Evolutionary conservation across 1,284 basidiomycete genomes (phyloP).

Genomic region (Cutaneotrichosporon spelunceum): DNA sequence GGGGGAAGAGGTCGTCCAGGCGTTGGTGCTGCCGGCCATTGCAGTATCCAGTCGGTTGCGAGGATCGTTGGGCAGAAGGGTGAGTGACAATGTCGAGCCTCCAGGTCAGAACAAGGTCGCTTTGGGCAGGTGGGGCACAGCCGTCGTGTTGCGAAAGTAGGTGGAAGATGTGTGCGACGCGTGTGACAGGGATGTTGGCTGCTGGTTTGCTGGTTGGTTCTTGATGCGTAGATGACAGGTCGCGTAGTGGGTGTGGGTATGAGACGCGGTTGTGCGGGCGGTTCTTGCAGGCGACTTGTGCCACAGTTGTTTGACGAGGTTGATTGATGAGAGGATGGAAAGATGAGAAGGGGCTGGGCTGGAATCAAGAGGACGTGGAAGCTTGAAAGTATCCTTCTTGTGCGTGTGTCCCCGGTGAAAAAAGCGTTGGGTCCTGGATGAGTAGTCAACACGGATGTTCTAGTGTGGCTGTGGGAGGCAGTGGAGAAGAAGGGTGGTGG

Average conservation of each 20-base stretch:
- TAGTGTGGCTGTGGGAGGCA: neutral
- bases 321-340: neutral
- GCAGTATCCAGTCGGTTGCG: neutral
- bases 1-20: slow-evolving; percentile 12
- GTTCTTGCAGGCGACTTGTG: neutral
- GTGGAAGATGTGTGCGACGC: neutral
- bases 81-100: neutral
- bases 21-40: slow-evolving; percentile 12
- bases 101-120: neutral
- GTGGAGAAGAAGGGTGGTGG: neutral
- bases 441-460: neutral
- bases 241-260: neutral
- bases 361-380: slow-evolving; percentile 4
- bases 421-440: neutral
- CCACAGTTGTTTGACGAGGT: neutral
- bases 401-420: neutral
- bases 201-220: neutral
- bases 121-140: neutral
- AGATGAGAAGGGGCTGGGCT: neutral
- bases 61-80: neutral
- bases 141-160: neutral
- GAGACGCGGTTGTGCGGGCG: neutral
- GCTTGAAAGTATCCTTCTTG: neutral
- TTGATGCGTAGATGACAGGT: neutral
- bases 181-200: neutral